These are phyloP conservation scores for Solanum medicagineum DNA, from an alignment of 257 asterid species.

Conservation along the genomic window DNA sequence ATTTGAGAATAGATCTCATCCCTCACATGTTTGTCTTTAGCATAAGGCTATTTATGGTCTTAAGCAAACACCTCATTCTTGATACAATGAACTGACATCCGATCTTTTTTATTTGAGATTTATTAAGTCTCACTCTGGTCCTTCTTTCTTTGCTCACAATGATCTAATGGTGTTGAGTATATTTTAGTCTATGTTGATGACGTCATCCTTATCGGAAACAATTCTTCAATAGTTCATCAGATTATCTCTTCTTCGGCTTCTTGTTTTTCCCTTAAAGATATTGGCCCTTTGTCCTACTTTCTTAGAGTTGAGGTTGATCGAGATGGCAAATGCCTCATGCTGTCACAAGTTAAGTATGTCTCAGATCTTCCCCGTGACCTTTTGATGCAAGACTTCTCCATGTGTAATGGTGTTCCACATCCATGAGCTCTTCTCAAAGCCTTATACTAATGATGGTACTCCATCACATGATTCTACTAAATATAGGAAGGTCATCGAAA, in stretches of 20 bases:
- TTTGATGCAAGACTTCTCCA: background rate
- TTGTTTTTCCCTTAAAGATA: background rate
- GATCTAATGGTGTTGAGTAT: background rate
- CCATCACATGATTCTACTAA: background rate
- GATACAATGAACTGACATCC: background rate
- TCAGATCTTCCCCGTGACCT: background rate
- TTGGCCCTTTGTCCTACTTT: background rate
- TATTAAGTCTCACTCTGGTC: background rate
- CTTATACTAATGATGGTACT: background rate
- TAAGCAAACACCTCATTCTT: background rate
- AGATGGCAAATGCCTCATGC: background rate
- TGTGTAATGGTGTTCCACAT: background rate
- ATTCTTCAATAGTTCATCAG: background rate
- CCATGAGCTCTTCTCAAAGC: background rate
- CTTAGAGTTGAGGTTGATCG: background rate
- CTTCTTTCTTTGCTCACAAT: background rate
- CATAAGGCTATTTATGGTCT: background rate
- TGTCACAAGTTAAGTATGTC: background rate
- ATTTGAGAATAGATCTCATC: too few species aligned
- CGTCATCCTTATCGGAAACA: background rate
- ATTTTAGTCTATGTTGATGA: background rate
- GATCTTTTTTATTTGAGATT: background rate
- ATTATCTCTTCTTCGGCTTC: background rate
- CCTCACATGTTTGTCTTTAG: background rate
- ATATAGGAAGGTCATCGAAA: background rate